A percentile compares a stretch with the other conserved stretches of the same genome.
Conservation (phyloP, 345 rosid species). For the Psidium friedrichsthalianum region DNA sequence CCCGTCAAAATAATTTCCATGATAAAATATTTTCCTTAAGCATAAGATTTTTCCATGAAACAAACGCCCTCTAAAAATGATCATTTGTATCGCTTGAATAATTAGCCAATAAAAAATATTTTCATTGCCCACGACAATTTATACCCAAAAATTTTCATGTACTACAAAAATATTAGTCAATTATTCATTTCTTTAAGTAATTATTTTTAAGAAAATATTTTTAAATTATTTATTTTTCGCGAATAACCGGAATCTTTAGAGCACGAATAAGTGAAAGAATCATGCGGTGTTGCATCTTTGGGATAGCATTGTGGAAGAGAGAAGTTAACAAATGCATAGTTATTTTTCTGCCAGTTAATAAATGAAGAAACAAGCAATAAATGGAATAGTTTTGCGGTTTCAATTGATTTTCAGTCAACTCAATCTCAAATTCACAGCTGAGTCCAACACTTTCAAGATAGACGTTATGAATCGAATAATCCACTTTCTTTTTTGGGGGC, state of each 20-base stretch:
- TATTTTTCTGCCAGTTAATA: not conserved
- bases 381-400: not conserved
- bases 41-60: not conserved
- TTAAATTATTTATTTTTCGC: not conserved
- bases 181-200: fast-evolving
- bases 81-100: not conserved
- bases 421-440: not conserved
- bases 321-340: not conserved
- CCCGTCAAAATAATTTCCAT: not conserved
- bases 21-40: not conserved
- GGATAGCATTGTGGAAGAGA: too few relatives aligned
- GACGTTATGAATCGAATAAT: not conserved
- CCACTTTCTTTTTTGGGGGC: not conserved
- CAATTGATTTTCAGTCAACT: not conserved
- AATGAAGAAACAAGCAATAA: not conserved
- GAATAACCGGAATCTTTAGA: not conserved
- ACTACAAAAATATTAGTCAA: not conserved
- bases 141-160: not conserved
- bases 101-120: not conserved
- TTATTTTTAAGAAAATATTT: not conserved
- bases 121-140: fast-evolving
- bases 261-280: not conserved
- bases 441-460: not conserved
- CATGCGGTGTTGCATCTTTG: not conserved
- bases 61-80: not conserved